phyloP scores from a whole-genome alignment of 768 basidiomycete species.

The Coprinopsis marcescibilis region DNA sequence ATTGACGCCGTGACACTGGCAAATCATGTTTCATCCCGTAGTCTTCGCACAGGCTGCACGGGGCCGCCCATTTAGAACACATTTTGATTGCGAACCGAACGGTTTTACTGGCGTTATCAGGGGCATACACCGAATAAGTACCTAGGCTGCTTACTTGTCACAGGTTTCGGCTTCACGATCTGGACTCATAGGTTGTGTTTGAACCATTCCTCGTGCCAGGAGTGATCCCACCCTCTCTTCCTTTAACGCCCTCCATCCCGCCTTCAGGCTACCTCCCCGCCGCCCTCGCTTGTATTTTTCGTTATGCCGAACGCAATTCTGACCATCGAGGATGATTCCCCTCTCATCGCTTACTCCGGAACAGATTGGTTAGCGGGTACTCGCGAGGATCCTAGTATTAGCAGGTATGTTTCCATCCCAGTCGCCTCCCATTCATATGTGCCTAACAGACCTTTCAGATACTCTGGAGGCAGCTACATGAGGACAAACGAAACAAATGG shows the following conservation, averaged over 20 bases:
- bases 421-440: background rate
- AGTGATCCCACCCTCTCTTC: background rate
- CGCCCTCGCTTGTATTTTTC: background rate
- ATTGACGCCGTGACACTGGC: too few species aligned
- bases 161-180: too few species aligned
- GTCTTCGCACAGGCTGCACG: too few species aligned
- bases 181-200: too few species aligned
- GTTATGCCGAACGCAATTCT: conserved; percentile 7
- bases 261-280: background rate
- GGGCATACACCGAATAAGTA: too few species aligned
- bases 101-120: too few species aligned
- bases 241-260: background rate
- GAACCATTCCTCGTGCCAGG: background rate
- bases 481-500: background rate
- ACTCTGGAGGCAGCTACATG: background rate
- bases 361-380: background rate
- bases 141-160: too few species aligned
- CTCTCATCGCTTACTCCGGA: conserved; percentile 3
- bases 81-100: too few species aligned
- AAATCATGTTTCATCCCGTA: too few species aligned
- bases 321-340: conserved; percentile 6
- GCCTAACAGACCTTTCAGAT: background rate
- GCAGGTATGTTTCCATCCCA: background rate
- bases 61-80: too few species aligned
- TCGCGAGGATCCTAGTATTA: background rate